Conservation (phyloP, 208 protist genomes). For the Vickermania ingenoplastis region DNA sequence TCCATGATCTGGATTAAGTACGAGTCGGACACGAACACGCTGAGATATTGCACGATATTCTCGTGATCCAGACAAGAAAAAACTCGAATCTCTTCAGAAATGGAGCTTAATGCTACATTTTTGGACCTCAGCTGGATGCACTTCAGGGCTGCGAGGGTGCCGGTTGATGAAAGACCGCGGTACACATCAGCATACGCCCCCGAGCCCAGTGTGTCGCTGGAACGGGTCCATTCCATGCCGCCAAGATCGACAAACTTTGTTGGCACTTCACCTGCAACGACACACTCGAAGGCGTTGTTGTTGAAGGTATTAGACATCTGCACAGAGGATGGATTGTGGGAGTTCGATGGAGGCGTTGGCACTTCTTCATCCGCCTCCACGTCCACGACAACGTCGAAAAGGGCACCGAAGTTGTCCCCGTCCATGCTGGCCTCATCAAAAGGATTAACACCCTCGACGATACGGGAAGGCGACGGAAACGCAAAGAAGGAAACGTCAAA, state of each 20-base stretch:
- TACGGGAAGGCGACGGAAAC: neutral
- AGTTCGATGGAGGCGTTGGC: neutral
- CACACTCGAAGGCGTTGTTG: neutral
- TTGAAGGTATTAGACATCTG: neutral
- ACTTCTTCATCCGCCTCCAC: slow-evolving; percentile 6
- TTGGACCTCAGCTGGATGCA: slow-evolving; percentile 47
- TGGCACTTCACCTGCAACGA: slow-evolving; percentile 27
- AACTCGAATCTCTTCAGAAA: slow-evolving; percentile 55
- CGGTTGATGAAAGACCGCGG: slow-evolving; percentile 44
- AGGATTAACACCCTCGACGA: slow-evolving; percentile 1
- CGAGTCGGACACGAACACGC: slow-evolving; percentile 29
- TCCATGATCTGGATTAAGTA: slow-evolving; percentile 77
- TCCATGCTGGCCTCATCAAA: slow-evolving; percentile 7
- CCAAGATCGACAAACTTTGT: slow-evolving; percentile 47
- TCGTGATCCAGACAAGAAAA: slow-evolving; percentile 56
- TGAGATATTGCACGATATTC: slow-evolving; percentile 79
- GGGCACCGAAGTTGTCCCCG: slow-evolving; percentile 13
- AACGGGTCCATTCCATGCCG: slow-evolving; percentile 50
- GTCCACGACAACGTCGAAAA: slow-evolving; percentile 49
- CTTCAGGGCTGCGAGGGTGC: slow-evolving; percentile 65
- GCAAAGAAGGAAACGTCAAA: neutral
- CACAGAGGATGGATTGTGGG: neutral
- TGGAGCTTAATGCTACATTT: slow-evolving; percentile 31
- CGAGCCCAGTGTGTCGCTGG: slow-evolving; percentile 26
- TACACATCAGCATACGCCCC: slow-evolving; percentile 60